Evolutionary conservation across 2,329 filamentous ascomycete species (phyloP).

Genomic region (Neopestalotiopsis sp.): DNA sequence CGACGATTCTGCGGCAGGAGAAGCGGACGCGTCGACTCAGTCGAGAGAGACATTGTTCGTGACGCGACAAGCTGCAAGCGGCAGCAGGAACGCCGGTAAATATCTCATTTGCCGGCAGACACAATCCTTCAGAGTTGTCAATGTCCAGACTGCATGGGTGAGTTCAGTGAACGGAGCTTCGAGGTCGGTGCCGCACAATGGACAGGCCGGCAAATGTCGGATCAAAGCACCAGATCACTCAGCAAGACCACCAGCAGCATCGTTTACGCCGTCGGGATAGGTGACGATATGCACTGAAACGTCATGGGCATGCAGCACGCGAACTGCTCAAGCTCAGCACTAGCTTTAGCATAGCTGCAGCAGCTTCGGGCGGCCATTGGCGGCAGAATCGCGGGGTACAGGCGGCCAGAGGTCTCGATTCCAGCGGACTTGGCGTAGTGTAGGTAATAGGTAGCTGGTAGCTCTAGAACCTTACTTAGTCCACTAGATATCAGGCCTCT

Average conservation of each 20-base stretch:
- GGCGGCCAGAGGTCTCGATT: neutral
- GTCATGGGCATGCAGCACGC: constrained; percentile 3
- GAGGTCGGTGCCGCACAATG: neutral
- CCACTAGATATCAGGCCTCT: neutral
- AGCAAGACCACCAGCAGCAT: neutral
- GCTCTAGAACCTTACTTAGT: neutral
- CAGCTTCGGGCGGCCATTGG: constrained; percentile 6
- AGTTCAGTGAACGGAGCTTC: neutral
- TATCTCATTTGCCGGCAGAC: constrained; percentile 7
- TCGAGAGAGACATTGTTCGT: constrained; percentile 17
- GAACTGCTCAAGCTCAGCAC: neutral
- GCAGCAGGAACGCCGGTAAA: neutral
- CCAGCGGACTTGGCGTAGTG: neutral
- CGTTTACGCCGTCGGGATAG: neutral
- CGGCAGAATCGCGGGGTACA: constrained; percentile 19
- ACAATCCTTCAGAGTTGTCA: neutral
- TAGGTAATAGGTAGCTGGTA: neutral
- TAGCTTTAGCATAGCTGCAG: neutral
- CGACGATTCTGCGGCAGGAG: constrained; percentile 79
- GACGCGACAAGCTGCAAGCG: constrained; percentile 3
- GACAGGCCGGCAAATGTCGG: neutral
- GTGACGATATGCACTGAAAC: constrained; percentile 10
- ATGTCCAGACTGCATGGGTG: neutral
- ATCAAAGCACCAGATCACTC: neutral
- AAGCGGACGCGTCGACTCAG: constrained; percentile 20